Evolutionary conservation across 1,284 basidiomycete genomes (phyloP).

Genomic region (Testicularia cyperi): DNA sequence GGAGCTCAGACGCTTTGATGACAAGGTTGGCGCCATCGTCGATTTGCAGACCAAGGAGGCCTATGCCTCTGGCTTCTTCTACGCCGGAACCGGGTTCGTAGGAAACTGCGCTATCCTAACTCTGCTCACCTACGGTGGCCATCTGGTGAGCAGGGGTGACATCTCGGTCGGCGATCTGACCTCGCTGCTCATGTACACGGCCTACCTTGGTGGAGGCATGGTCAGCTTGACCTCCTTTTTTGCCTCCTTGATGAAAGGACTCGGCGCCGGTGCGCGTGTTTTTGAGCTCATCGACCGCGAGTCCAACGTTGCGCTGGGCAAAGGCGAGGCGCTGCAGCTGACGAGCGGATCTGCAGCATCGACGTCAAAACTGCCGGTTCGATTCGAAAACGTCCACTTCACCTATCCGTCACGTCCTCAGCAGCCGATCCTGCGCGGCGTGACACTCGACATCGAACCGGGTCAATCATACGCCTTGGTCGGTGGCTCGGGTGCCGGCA

Average conservation of each 20-base stretch:
- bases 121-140: conserved; percentile 88
- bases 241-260: conserved; percentile 67
- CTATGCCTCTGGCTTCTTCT: conserved; percentile 86
- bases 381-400: conserved; percentile 62
- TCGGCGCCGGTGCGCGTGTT: conserved; percentile 87
- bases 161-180: conserved; percentile 68
- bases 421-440: conserved; percentile 59
- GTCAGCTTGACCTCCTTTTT: conserved; percentile 62
- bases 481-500: conserved; percentile 63
- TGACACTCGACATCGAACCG: conserved; percentile 58
- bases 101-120: conserved; percentile 90
- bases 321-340: conserved; percentile 25
- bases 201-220: conserved; percentile 73
- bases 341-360: neutral
- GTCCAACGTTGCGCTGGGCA: conserved; percentile 49
- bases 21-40: conserved; percentile 71
- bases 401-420: conserved; percentile 60
- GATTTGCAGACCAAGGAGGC: conserved; percentile 82
- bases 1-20: conserved; percentile 67
- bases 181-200: conserved; percentile 87
- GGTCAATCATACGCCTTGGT: conserved; percentile 60
- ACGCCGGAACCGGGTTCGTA: conserved; percentile 82
- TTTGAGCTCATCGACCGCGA: conserved; percentile 83
- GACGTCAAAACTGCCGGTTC: conserved; percentile 45
- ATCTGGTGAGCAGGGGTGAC: conserved; percentile 79